Evolutionary conservation across 495 filamentous ascomycete species (phyloP), one percentile per base, ranked within the genome.

Genomic region (Lophiostoma macrostomum): DNA sequence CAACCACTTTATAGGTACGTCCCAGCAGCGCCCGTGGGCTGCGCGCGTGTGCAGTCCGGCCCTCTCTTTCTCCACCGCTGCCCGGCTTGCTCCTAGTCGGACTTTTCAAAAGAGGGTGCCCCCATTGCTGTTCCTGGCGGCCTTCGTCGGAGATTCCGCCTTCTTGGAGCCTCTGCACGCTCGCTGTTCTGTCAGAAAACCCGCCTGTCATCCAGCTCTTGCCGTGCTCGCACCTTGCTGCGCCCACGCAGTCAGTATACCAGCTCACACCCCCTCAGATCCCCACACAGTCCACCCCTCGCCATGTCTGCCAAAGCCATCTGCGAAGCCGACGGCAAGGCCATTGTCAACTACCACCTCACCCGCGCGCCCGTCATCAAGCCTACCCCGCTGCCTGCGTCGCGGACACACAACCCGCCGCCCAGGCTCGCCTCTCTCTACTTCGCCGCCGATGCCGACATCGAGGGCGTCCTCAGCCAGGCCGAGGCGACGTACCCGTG

Each of bases 301-400:
- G 45, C 36, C 18, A 98, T 99, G 93, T 94, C 93, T 71, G 94
- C 93, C 73, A 99, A 99, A 76, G 85, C 91, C 53, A 96, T 99
- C 67, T 74, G 84, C 81, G 93, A 99, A 76, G 93, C 94, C 79
- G 93, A 99, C 76, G 93, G 93, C 82, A 99, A 99, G 86, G 93
- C 93, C 78, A 97, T 99, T 79, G 79, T 99, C 80, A 96, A 95
- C 86, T 99, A 96, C 80, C 93, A 99, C 82, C 91, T 99, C 79
- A 99, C 93, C 62, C 86, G 93, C 67, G 90, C 93, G 53, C 85
- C 91, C 50, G 86, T 95, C 69, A 96, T 99, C 82, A 95, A 96
- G 84, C 90, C 93, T 43, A 89, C 90, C 66, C 88, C 94, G 72
- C 88, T 99, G 20, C 90, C 93, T 60, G 68, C 80, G 59, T 78